Evolutionary conservation across 78 protist species (phyloP).

Genomic region (Polysphondylium violaceum): DNA sequence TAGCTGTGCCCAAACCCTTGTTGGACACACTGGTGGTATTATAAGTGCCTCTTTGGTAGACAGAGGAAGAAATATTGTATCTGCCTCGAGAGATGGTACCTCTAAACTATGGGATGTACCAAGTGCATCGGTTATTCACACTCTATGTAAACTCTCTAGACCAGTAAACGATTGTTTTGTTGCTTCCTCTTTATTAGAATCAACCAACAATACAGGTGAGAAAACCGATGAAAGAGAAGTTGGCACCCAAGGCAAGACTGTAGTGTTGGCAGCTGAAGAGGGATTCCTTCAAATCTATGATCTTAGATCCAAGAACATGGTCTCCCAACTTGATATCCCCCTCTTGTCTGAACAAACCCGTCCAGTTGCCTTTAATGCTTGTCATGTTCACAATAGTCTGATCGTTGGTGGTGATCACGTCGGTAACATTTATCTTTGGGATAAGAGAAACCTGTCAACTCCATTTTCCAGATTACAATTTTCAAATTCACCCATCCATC

Average conservation of each 20-base stretch:
- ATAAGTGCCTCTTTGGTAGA: constrained; percentile 43
- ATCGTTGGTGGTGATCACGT: constrained; percentile 73
- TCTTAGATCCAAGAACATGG: constrained; percentile 15
- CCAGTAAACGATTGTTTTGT: constrained; percentile 69
- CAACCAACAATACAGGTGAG: neutral
- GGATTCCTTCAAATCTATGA: constrained; percentile 50
- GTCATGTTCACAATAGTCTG: constrained; percentile 20
- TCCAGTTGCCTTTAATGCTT: constrained; percentile 56
- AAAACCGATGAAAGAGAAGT: constrained; percentile 55
- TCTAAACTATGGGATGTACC: constrained; percentile 73
- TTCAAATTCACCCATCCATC: constrained; percentile 71
- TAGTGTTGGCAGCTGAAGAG: constrained; percentile 45
- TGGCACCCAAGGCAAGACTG: constrained; percentile 65
- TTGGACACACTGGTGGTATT: constrained; percentile 74
- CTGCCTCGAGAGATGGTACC: constrained; percentile 73
- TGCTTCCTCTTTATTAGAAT: neutral
- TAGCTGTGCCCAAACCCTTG: constrained; percentile 61
- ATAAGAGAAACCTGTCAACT: constrained; percentile 22
- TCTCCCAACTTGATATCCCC: constrained; percentile 3
- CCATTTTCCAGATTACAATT: constrained; percentile 49
- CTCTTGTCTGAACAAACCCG: neutral
- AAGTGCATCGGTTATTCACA: constrained; percentile 24
- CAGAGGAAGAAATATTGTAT: constrained; percentile 75
- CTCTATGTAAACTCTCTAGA: constrained; percentile 21
- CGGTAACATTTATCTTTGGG: constrained; percentile 47